Evolutionary conservation across 129 eudicot genomes (phyloP), one percentile per base, ranked within the genome.

Genomic region (Helichrysum umbraculigerum): DNA sequence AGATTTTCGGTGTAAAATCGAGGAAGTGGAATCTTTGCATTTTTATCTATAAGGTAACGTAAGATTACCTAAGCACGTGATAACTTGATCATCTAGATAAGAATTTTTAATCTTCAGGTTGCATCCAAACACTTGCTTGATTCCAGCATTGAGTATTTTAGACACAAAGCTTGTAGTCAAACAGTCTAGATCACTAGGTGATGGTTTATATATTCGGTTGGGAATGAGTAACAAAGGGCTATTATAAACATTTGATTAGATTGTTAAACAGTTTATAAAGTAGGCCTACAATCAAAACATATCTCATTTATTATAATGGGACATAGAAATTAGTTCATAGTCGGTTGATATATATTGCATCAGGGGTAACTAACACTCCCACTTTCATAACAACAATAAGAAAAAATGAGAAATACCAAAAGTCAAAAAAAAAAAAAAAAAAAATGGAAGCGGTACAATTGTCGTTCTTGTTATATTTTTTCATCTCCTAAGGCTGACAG

Each of bases 11-110:
- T 83, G 85, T 59, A 90, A 93, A 81, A 81, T 88, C 17, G 97
- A 93, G 47, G 98, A 93, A 86, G 76, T 86, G 58, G 91, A 90
- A 80, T 88, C 98, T 20, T 83, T 93, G 51, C 82, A 87, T 87
- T 93, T 93, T 66, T 91, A 93, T 81, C 91, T n/a, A n/a, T n/a
- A n/a, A n/a, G 52, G 17, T 44, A 44, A 44, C 11, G 52, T 12
- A 44, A 44, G 52, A 44, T 44, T 44, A 12, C 52, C 11, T 44
- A 44, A 44, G 52, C 17, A 44, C 52, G 17, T 44, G 52, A 44
- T 44, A 11, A 44, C 14, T 39, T 9, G 47, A 39, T 39, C 47
- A 39, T 9, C 47, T 39, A 39, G 47, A 0, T 9, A 39, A 39
- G 47, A 8, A 39, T 39, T 44, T 44, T 44, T 44, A 44, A 44